Conservation (phyloP, 306 rosid genomes). For the Rosa persica region DNA sequence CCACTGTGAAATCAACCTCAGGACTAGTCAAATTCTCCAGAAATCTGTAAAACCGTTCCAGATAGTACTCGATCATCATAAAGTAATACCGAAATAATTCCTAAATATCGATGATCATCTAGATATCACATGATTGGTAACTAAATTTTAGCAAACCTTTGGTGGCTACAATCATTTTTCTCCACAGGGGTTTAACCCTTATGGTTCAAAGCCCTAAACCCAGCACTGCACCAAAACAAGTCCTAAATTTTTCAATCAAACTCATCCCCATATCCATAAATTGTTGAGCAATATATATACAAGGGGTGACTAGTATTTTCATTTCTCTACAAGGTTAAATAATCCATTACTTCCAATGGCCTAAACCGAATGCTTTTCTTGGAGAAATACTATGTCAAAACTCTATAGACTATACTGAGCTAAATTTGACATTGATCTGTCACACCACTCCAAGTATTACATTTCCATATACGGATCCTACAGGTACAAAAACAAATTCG, state of each 20-base stretch:
- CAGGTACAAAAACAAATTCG: no score
- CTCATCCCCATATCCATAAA: not conserved
- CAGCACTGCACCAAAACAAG: not conserved
- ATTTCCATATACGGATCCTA: not conserved
- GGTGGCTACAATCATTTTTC: not conserved
- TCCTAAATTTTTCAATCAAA: not conserved
- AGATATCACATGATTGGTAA: not conserved
- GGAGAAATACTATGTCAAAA: no score
- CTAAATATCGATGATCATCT: not conserved
- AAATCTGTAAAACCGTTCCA: conserved; percentile 44
- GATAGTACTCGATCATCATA: not conserved
- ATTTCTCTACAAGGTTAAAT: no score
- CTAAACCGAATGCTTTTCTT: no score
- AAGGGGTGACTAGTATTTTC: no score
- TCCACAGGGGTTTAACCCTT: not conserved
- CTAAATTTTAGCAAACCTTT: not conserved
- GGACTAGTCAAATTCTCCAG: conserved; percentile 62
- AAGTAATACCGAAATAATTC: not conserved
- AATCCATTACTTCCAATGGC: no score
- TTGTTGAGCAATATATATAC: no score
- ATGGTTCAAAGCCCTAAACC: not conserved
- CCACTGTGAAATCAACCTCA: conserved; percentile 60
- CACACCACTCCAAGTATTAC: no score
- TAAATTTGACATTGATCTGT: no score
- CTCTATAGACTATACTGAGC: no score